These are phyloP conservation scores for Zygnema cylindricum DNA, from an alignment of 139 green algal genomes.

Conservation along the genomic window DNA sequence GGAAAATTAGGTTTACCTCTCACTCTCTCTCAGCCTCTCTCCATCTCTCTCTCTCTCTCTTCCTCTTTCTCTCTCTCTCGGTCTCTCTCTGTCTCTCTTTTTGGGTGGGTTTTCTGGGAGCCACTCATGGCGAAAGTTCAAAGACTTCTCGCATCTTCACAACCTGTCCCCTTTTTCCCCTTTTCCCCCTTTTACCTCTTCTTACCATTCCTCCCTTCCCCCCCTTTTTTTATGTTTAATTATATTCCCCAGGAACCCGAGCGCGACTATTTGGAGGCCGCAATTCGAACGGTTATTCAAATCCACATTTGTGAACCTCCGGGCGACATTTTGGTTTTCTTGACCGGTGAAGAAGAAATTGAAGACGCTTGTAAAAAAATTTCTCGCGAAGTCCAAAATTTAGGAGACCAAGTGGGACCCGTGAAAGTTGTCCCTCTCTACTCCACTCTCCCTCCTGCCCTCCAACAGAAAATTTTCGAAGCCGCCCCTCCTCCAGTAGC, in stretches of 20 bases:
- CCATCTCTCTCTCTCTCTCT: too few species aligned
- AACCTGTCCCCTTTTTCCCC: too few species aligned
- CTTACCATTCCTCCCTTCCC: too few species aligned
- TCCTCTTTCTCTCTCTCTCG: too few species aligned
- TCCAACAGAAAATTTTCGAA: conserved; percentile 97
- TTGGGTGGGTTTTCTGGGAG: too few species aligned
- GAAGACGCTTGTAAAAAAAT: conserved; percentile 97
- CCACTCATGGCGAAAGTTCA: too few species aligned
- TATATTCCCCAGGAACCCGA: conserved; percentile 95
- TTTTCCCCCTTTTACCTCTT: too few species aligned
- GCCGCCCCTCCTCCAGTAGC: conserved; percentile 50
- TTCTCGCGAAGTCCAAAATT: conserved; percentile 73
- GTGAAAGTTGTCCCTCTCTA: conserved; percentile 96
- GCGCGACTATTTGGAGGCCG: conserved; percentile 96
- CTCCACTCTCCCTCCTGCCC: conserved; percentile 91
- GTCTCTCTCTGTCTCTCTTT: too few species aligned
- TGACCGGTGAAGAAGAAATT: conserved; percentile 99
- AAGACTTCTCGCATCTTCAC: too few species aligned
- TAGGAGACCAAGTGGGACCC: conserved; percentile 75
- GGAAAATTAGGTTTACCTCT: too few species aligned
- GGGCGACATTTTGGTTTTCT: conserved; percentile 96
- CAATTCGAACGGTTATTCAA: conserved; percentile 96
- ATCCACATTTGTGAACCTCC: conserved; percentile 70
- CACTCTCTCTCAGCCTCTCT: too few species aligned
- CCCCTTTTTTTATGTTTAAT: too few species aligned